These are phyloP conservation scores for Aureobasidium melanogenum DNA, from an alignment of 2,329 filamentous ascomycete species.

Conservation along the genomic window DNA sequence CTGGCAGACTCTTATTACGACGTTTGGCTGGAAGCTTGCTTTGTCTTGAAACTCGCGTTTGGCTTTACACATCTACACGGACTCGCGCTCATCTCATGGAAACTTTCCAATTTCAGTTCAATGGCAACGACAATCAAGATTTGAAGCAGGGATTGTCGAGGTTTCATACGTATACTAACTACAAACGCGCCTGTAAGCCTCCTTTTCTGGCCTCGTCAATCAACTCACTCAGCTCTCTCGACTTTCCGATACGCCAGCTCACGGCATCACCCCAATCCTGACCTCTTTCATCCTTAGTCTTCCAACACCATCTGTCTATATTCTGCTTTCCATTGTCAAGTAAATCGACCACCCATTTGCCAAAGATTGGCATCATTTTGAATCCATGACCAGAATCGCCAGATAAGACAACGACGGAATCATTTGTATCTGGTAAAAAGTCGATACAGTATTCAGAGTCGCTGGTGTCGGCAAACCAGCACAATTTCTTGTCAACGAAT, in stretches of 20 bases:
- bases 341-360: constrained; percentile 44
- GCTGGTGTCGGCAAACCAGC: constrained; percentile 55
- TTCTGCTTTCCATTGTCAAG: constrained; percentile 38
- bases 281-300: constrained; percentile 24
- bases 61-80: not conserved
- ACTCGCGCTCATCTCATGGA: not conserved
- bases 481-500: constrained; percentile 49
- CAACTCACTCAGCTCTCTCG: constrained; percentile 18
- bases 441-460: constrained; percentile 55
- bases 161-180: not conserved
- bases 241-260: constrained; percentile 38
- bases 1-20: not conserved
- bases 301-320: constrained; percentile 45
- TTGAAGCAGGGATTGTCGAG: not conserved
- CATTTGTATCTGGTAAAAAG: constrained; percentile 42
- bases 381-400: constrained; percentile 56
- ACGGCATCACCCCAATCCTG: constrained; percentile 38
- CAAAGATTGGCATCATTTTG: constrained; percentile 55
- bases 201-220: not conserved
- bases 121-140: too few relatives aligned
- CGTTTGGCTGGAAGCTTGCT: constrained; percentile 3
- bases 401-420: constrained; percentile 42
- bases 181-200: not conserved
- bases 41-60: not conserved
- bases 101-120: too few relatives aligned